Conservation (phyloP, 768 basidiomycete species). For the Lentinula sp. region DNA sequence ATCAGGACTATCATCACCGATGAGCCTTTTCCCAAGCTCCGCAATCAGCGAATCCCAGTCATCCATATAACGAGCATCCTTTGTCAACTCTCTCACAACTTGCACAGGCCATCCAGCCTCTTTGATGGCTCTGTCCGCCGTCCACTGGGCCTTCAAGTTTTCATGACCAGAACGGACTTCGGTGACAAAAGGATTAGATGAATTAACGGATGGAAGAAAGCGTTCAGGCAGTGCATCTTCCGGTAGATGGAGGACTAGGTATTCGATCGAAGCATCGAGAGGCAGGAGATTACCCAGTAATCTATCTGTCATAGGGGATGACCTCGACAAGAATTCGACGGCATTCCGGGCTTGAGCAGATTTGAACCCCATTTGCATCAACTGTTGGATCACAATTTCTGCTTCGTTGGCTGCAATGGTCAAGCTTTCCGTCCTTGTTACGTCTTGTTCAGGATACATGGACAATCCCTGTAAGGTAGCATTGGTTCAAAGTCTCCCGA, state of each 20-base stretch:
- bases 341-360: constrained; percentile 44
- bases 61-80: constrained; percentile 30
- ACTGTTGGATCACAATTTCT: constrained; percentile 41
- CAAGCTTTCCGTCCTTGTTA: constrained; percentile 24
- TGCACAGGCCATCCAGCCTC: constrained; percentile 79
- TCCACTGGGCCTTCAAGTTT: constrained; percentile 69
- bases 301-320: constrained; percentile 54
- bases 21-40: constrained; percentile 45
- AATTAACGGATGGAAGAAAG: constrained; percentile 59
- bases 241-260: constrained; percentile 74
- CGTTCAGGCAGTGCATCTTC: constrained; percentile 82
- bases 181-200: constrained; percentile 65
- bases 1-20: constrained; percentile 28
- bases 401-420: constrained; percentile 36
- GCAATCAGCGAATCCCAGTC: constrained; percentile 52
- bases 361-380: constrained; percentile 65
- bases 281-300: constrained; percentile 55
- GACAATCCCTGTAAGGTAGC: constrained; percentile 36
- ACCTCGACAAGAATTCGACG: constrained; percentile 47
- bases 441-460: constrained; percentile 37
- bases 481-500: neutral
- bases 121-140: constrained; percentile 74
- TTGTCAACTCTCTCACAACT: constrained; percentile 51
- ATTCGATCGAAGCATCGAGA: constrained; percentile 77
- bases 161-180: constrained; percentile 57